phyloP scores from a whole-genome alignment of 345 rosid species.

The Populus simonii region DNA sequence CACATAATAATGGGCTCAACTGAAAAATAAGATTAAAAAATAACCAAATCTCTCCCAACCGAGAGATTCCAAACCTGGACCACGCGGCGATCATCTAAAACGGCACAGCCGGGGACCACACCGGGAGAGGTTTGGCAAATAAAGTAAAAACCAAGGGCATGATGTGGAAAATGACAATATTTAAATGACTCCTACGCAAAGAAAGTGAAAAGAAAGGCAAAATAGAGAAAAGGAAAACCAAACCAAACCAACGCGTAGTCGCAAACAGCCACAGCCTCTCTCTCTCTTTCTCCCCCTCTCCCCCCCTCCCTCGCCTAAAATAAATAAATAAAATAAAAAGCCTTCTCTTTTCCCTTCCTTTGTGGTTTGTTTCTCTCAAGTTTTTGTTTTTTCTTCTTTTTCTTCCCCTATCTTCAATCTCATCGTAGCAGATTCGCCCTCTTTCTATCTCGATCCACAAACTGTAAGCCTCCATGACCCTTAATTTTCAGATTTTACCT shows the following conservation, averaged over 20 bases:
- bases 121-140: constrained; percentile 9
- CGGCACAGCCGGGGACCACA: neutral
- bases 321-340: neutral
- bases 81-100: too few relatives aligned
- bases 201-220: neutral
- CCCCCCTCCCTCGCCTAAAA: neutral
- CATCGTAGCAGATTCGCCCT: constrained; percentile 36
- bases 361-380: constrained; percentile 6
- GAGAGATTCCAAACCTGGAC: too few relatives aligned
- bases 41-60: too few relatives aligned
- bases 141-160: constrained; percentile 18
- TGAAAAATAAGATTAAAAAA: too few relatives aligned
- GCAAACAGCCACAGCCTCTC: neutral
- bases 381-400: constrained; percentile 7
- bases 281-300: neutral
- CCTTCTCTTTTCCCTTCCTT: constrained; percentile 14
- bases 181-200: constrained; percentile 30
- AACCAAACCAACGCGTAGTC: constrained; percentile 17
- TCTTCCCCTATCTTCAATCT: constrained; percentile 22
- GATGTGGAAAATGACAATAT: constrained; percentile 7
- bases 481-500: constrained; percentile 17
- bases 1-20: too few relatives aligned
- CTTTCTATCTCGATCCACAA: constrained; percentile 29
- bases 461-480: constrained; percentile 39
- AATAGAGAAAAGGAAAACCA: constrained; percentile 6